Evolutionary conservation across 352 stramenopile species (phyloP), one percentile per base, ranked within the genome.

Genomic region (Phytophthora syringae): DNA sequence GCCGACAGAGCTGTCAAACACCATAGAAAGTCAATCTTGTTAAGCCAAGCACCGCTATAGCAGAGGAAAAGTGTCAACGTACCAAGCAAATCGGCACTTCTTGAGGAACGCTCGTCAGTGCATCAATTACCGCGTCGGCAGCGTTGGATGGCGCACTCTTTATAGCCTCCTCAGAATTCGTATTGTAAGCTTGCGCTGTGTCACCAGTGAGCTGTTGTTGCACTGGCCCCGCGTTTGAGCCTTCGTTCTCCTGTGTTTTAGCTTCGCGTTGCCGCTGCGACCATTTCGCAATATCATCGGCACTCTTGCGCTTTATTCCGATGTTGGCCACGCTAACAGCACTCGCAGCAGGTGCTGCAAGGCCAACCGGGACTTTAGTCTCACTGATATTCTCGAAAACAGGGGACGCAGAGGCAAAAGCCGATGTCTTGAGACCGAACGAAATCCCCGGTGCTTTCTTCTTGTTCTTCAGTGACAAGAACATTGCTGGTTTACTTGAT

Each of bases 201-300:
- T 34, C 11, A 10, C 22, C 10, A 18, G n/a, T 16, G 27, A 48
- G 15, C n/a, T 34, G 53, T 6, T 72, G 52, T 42, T 65, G 54
- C 28, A n/a, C 15, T 34, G 48, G 20, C 24, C 12, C 24, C 47
- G 20, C 20, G 45, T 5, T 54, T 16, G 43, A 49, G 16, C 30
- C 27, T n/a, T 57, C 39, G 13, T 42, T 18, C 12, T 68, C 30
- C 18, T 72, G 25, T 9, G 43, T 25, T 42, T 70, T 68, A 10
- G 67, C 40, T 11, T 69, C 66, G 9, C 60, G 60, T 42, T 92
- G 83, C 4, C 80, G 67, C 30, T 90, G 86, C 1, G 86, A 93
- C 88, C 86, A 95, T 60, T 93, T 93, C 7, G 86, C 88, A 37
- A 94, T 95, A 56, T 95, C 81, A 18, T 79, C 50, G n/a, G 82